Percentiles rank a stretch among this genome's conserved stretches.
Evolutionary conservation across 345 rosid species (phyloP).

Genomic region (Brassica carinata): DNA sequence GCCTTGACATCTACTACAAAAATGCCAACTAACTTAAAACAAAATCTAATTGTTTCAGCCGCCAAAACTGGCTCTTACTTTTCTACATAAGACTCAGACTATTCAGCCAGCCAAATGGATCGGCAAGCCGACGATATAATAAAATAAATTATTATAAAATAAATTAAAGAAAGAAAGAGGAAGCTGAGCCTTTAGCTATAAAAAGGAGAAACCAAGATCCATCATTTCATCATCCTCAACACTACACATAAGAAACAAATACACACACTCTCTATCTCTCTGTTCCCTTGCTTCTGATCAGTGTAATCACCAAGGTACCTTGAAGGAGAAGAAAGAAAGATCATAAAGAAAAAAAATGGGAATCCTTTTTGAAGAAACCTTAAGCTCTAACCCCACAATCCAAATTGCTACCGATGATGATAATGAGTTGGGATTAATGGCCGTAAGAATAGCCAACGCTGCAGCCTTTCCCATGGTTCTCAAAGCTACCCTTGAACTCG

Average conservation of each 20-base stretch:
- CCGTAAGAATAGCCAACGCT: slow-evolving; percentile 38
- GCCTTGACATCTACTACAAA: background rate
- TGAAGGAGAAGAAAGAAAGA: background rate
- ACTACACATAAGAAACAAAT: background rate
- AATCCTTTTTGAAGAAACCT: slow-evolving; percentile 8
- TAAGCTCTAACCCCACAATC: slow-evolving; percentile 6
- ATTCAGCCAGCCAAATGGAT: slow-evolving; percentile 2
- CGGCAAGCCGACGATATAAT: background rate
- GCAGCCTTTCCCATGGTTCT: slow-evolving; percentile 48
- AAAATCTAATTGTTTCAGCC: background rate
- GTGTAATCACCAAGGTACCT: background rate
- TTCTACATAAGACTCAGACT: slow-evolving; percentile 14
- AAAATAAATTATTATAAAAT: background rate
- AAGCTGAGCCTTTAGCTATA: background rate
- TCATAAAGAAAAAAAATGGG: slow-evolving; percentile 12
- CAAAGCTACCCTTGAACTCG: slow-evolving; percentile 49
- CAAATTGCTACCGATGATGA: slow-evolving; percentile 2
- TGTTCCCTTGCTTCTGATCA: background rate
- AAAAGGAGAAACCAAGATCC: background rate
- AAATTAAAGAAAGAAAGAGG: background rate
- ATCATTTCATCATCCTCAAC: background rate
- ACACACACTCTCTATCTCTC: background rate
- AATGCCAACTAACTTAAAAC: background rate
- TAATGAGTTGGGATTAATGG: slow-evolving; percentile 29
- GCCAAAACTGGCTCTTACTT: slow-evolving; percentile 19